Percentiles rank a stretch among this genome's conserved stretches.
Evolutionary conservation across 495 filamentous ascomycete genomes (phyloP).

Genomic region (Penicillium tannophilum): DNA sequence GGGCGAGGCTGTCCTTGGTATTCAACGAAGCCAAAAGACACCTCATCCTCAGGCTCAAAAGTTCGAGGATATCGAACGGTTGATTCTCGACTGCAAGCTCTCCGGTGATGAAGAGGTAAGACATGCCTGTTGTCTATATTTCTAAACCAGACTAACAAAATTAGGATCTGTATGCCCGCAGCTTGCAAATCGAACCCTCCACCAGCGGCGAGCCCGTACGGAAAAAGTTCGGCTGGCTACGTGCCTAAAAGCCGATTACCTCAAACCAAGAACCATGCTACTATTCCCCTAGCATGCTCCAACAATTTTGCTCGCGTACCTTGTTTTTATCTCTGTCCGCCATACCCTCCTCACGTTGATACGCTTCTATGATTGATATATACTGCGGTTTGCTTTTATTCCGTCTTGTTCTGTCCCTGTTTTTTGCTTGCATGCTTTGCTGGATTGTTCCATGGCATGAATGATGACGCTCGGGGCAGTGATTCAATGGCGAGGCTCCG

Average conservation of each 20-base stretch:
- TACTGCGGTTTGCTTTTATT: slow-evolving; percentile 16
- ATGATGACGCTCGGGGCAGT: slow-evolving; percentile 20
- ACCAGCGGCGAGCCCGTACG: slow-evolving; percentile 41
- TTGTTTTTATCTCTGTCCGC: not conserved
- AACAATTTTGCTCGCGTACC: not conserved
- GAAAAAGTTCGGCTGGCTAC: slow-evolving; percentile 50
- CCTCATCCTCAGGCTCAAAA: slow-evolving; percentile 72
- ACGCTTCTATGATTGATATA: slow-evolving; percentile 35
- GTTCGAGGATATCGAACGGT: slow-evolving; percentile 65
- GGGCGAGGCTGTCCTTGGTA: slow-evolving; percentile 84
- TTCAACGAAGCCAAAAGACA: slow-evolving; percentile 86
- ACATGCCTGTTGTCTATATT: not conserved
- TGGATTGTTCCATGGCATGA: slow-evolving; percentile 17
- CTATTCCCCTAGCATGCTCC: not conserved
- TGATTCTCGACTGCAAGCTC: slow-evolving; percentile 70
- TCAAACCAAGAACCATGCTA: not conserved
- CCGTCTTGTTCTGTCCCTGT: not conserved
- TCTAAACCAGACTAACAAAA: slow-evolving; percentile 15
- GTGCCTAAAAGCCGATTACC: slow-evolving; percentile 23
- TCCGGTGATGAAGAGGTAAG: slow-evolving; percentile 55
- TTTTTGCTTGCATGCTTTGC: slow-evolving; percentile 16
- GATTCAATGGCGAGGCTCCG: slow-evolving; percentile 13
- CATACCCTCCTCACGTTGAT: slow-evolving; percentile 29
- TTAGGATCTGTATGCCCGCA: slow-evolving; percentile 49
- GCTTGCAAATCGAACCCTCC: slow-evolving; percentile 48